Conservation (phyloP, 345 rosid species). For the Bruguiera parviflora region DNA sequence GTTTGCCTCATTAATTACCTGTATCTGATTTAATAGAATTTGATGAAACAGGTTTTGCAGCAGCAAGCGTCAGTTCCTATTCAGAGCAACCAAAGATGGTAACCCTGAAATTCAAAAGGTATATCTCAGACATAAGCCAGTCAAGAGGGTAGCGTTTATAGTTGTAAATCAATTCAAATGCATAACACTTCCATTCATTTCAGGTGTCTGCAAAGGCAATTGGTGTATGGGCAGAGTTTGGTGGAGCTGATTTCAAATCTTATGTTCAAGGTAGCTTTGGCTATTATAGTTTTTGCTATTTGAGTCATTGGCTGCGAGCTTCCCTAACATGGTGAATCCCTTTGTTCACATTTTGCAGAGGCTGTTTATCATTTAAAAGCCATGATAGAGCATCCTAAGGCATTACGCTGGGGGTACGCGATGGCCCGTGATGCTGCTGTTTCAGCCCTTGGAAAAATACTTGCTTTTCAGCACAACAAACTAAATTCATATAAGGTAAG, state of each 20-base stretch:
- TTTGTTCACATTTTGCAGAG: not conserved
- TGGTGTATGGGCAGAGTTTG: slow-evolving; percentile 14
- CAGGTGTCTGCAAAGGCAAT: slow-evolving; percentile 5
- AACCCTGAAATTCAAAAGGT: slow-evolving; percentile 12
- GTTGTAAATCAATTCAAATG: not conserved
- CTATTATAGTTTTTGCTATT: not conserved
- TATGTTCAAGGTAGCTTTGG: not conserved
- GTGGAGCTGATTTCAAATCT: slow-evolving; percentile 10
- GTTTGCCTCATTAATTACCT: not conserved
- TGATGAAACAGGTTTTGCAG: slow-evolving; percentile 5
- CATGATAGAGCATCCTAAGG: not conserved
- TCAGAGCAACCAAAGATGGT: slow-evolving; percentile 7
- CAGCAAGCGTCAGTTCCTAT: not conserved
- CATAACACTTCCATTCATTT: not conserved
- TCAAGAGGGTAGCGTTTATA: too few species aligned
- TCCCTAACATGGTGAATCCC: too few species aligned
- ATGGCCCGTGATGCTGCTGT: slow-evolving; percentile 14
- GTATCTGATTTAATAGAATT: not conserved
- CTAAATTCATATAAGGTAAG: slow-evolving; percentile 5
- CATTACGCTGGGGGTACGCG: not conserved
- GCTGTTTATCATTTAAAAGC: slow-evolving; percentile 7
- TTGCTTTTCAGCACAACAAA: not conserved
- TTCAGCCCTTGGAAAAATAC: slow-evolving; percentile 14
- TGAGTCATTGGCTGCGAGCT: not conserved
- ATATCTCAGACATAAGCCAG: not conserved